Conservation (phyloP, 164 flowering plant species). For the Aristolochia californica region DNA sequence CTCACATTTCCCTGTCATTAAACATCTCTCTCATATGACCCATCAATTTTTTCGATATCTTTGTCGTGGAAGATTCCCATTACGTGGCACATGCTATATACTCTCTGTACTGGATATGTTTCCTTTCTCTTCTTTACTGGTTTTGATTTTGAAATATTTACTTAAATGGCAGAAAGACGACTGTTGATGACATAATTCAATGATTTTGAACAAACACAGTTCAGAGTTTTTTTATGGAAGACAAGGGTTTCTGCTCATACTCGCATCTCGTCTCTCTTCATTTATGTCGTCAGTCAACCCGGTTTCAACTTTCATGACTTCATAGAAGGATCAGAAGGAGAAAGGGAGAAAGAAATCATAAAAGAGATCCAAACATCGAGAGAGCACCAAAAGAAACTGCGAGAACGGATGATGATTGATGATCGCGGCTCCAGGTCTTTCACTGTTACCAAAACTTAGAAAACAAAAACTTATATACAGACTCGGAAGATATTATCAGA, state of each 20-base stretch:
- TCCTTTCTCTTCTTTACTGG: slow-evolving; percentile 3
- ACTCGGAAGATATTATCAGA: too few relatives aligned
- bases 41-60: slow-evolving; percentile 4
- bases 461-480: too few relatives aligned
- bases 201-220: slow-evolving; percentile 7
- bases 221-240: slow-evolving; percentile 18
- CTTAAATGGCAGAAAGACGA: too few relatives aligned
- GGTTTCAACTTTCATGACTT: neutral
- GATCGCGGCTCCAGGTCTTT: too few relatives aligned
- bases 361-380: slow-evolving; percentile 2
- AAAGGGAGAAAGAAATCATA: neutral
- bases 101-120: slow-evolving; percentile 13
- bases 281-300: neutral
- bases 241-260: slow-evolving; percentile 4
- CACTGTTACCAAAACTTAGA: slow-evolving; percentile 11
- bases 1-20: slow-evolving; percentile 32
- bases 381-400: neutral
- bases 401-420: too few relatives aligned
- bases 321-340: slow-evolving; percentile 3
- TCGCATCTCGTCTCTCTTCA: slow-evolving; percentile 12
- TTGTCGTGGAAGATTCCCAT: slow-evolving; percentile 10
- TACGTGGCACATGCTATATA: neutral
- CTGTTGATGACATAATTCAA: slow-evolving; percentile 25
- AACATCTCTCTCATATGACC: slow-evolving; percentile 8
- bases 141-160: too few relatives aligned